Evolutionary conservation across 768 basidiomycete species (phyloP), one percentile per base, ranked within the genome.

Genomic region (Russula ochroleuca): DNA sequence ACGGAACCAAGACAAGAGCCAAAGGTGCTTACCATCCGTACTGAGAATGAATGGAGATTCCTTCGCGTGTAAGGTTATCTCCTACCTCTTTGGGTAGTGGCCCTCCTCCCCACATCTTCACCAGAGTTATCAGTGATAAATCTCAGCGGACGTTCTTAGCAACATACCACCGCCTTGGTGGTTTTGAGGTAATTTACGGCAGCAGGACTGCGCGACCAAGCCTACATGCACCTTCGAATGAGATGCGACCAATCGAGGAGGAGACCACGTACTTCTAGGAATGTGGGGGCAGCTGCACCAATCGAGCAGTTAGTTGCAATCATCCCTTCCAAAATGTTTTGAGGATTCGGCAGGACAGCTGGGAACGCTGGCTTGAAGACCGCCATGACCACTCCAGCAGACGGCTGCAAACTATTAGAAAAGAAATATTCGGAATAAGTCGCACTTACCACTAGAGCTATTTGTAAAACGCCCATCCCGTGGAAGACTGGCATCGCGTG

Each of bases 401-500:
- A 58, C 2, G 69, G 64, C 74, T 76, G 52, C 25, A 50, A 33
- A 49, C 21, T 21, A 51, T 66, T 57, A 6, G 41, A 21, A 61
- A 15, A 15, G 43, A 19, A 21, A 48, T 13, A 48, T 33, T 28
- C 52, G 53, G 37, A 53, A 25, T 38, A 33, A 35, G 38, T 8
- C 5, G 50, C 19, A 62, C 70, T 37, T 19, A 72, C 72, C n/a
- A 67, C 66, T 37, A 69, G 56, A 40, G 54, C 47, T 37, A 74
- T 67, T 41, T 73, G 68, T 23, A 71, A 45, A 11, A 74, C 28
- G 5, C 75, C 75, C 70, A 74, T 68, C 25, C 70, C 73, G 50
- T 75, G 74, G 57, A 73, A 76, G 60, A 74, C 69, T 3, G 74
- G 75, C 64, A 75, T 68, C 35, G 67, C 68, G 50, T 74, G 73